Evolutionary conservation across 1,284 basidiomycete species (phyloP), one percentile per base, ranked within the genome.

Genomic region (Heliocybe sulcata): DNA sequence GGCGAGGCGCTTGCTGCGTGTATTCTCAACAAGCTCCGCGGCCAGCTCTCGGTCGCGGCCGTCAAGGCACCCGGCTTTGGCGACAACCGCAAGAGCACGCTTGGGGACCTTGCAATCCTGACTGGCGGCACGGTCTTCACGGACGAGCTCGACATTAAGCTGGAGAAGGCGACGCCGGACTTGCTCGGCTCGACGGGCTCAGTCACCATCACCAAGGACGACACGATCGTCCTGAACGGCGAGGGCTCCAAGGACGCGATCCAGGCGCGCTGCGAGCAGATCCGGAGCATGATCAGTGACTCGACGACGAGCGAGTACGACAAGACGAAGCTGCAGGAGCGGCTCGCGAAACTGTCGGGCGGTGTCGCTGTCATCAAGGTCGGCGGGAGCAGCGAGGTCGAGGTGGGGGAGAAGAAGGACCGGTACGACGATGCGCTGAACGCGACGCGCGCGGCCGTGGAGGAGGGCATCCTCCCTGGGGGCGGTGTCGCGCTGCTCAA

Each of bases 341-440:
- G 96, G 61, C 82, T 99, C 45, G 96, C 96, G 61, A 98, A 99
- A 82, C 80, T 98, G 56, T 84, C 82, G 45, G 95, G 96, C 56
- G 95, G 96, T 77, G 95, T 98, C 54, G 96, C 95, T 27, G 95
- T 98, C 70, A 98, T 98, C 83, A 94, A 93, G 75, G 96, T 98
- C 61, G 96, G 96, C 58, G 96, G 96, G 47, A 78, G 86, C 51
- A 87, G 82, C 58, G 96, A 98, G 73, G 95, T 98, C 56, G 96
- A 98, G 76, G 96, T 98, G 60, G 83, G 95, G 16, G 96, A 99
- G 82, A 98, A 98, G 91, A 98, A 98, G 85, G 96, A 98, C 72
- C 82, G 95, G 53, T 98, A 97, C 71, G 96, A 99, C 66, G 96
- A 99, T 69, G 96, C 96, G 4, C 81, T 98, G 57, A 97, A 97